These are phyloP conservation scores for Fusarium sp. DNA, from an alignment of 2,329 filamentous ascomycete genomes.

Conservation along the genomic window DNA sequence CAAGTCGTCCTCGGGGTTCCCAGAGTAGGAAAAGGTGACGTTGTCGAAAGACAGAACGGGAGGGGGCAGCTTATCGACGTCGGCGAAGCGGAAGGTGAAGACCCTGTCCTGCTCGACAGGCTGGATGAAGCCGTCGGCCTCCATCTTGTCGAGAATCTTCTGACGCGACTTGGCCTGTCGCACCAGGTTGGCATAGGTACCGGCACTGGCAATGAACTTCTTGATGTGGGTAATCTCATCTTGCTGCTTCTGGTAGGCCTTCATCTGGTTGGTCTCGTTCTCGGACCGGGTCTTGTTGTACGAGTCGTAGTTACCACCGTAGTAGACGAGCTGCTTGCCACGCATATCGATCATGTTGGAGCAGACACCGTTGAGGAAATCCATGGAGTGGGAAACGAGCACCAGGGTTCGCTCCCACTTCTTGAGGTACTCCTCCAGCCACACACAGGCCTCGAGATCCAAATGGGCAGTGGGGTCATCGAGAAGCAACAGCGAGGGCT, in stretches of 20 bases:
- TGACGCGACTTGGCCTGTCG: conserved; percentile 98
- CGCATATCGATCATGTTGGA: conserved; percentile 99
- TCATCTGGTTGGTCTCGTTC: conserved; percentile 98
- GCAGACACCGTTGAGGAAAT: conserved; percentile 99
- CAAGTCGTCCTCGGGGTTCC: conserved; percentile 87
- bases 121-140: conserved; percentile 98
- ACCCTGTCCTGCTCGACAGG: conserved; percentile 86
- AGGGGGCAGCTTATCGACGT: conserved; percentile 98
- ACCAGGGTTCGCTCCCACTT: conserved; percentile 99
- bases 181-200: conserved; percentile 99
- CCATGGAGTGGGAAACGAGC: conserved; percentile 96
- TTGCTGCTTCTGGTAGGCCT: conserved; percentile 99
- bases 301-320: conserved; percentile 99
- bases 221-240: conserved; percentile 99
- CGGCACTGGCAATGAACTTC: conserved; percentile 99
- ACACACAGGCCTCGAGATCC: conserved; percentile 99
- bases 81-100: conserved; percentile 98
- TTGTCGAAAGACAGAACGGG: conserved; percentile 96
- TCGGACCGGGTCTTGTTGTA: conserved; percentile 95
- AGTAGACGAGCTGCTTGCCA: conserved; percentile 88
- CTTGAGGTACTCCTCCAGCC: conserved; percentile 99
- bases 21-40: conserved; percentile 98
- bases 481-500: conserved; percentile 93
- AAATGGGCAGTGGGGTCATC: conserved; percentile 99
- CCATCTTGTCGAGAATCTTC: conserved; percentile 99